Conservation (phyloP, 768 basidiomycete genomes). For the Lentinus brumalis region DNA sequence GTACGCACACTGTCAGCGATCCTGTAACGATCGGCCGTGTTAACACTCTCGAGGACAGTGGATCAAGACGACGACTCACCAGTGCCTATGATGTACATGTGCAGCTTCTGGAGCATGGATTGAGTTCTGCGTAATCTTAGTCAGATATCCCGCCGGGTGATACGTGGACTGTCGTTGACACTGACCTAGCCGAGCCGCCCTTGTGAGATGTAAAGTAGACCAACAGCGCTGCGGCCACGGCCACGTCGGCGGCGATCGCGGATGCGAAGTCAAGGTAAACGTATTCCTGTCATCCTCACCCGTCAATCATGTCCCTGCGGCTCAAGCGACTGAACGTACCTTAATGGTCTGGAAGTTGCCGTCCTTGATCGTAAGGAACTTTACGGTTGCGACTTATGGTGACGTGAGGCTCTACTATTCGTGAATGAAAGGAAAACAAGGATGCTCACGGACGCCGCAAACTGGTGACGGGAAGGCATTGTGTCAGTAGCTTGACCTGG, state of each 20-base stretch:
- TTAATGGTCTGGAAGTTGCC: slow-evolving; percentile 38
- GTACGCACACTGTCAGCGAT: slow-evolving; percentile 36
- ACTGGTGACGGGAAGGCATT: slow-evolving; percentile 36
- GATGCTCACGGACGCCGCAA: slow-evolving; percentile 21
- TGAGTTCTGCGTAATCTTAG: slow-evolving; percentile 44
- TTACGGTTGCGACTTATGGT: background rate
- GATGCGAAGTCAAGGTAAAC: slow-evolving; percentile 56
- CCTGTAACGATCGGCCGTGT: slow-evolving; percentile 35
- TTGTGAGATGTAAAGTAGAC: slow-evolving; percentile 49
- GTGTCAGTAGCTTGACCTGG: background rate
- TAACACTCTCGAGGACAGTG: background rate
- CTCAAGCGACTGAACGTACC: background rate
- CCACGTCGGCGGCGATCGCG: slow-evolving; percentile 51
- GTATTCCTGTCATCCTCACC: slow-evolving; percentile 36
- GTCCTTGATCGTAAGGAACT: background rate
- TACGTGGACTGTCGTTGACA: background rate
- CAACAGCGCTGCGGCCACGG: slow-evolving; percentile 51
- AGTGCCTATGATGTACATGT: slow-evolving; percentile 57
- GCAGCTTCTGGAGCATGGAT: slow-evolving; percentile 47
- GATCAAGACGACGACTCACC: slow-evolving; percentile 34
- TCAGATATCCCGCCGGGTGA: background rate
- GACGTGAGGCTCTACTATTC: background rate
- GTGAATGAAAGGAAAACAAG: background rate
- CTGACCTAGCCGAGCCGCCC: slow-evolving; percentile 53
- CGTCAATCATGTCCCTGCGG: background rate